Base-by-base conservation (phyloP, 768 basidiomycete genomes). In the Suillus spraguei region DNA sequence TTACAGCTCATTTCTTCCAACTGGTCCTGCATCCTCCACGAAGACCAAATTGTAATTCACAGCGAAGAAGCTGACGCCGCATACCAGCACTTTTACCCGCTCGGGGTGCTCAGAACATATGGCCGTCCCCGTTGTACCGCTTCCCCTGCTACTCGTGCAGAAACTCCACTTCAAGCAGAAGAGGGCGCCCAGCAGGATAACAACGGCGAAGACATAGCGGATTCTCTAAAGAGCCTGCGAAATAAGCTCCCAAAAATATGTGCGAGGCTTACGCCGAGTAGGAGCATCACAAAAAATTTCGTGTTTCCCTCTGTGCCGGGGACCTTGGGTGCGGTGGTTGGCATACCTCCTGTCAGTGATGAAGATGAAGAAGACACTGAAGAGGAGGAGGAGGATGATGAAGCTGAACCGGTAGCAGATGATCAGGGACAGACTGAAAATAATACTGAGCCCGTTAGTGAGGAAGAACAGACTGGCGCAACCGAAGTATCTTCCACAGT, bases 1-100 rank as follows among this genome's bases (percentile, higher is more conserved):
- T 63, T 61, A 24, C 64, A 90, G 89, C 80, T 83, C 14, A 78
- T 81, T 70, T 88, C 87, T 22, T 87, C 89, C 11, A 91, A 90
- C 63, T 91, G 90, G 90, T 90, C 88, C 28, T 91, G 89, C 68
- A 90, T 90, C 54, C 73, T 90, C 11, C 85, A 83, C 68, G 82
- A 90, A 66, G 76, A 78, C 56, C 83, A 88, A 65, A 88, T 91
- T 63, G 88, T 90, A 41, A 88, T 91, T 42, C 90, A 91, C 68
- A 88, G 85, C 42, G 90, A 91, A 74, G 88, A 89, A 72, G 82
- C 82, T 60, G 84, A 86, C 9, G 80, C 80, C 5, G 89, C 88
- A 0, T 85, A 77, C 62, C 89, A 91, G 71, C 82, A 90, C 67
- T 90, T 90, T 68, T 91, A 90, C 68, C 88, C 90, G 0, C 71